Base-by-base conservation (phyloP, 192 early-diverging fungal genomes). In the Pilobolus umbonatus region DNA sequence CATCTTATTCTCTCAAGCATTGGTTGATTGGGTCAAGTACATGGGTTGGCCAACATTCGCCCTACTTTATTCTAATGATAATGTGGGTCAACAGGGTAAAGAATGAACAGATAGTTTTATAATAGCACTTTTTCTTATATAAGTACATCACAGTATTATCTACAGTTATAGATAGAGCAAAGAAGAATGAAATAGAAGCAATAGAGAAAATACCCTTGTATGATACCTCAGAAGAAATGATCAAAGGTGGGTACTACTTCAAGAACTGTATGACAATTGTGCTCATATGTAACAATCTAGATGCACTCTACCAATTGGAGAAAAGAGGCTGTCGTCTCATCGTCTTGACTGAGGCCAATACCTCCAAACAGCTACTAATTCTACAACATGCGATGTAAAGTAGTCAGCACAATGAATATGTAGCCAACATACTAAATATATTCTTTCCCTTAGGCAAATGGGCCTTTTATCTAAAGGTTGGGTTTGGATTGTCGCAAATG, bases 31-130 rank as follows among this genome's bases (percentile, higher is more conserved):
- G 55, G 38, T 68, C 15, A 7, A 58, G 4, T 8, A 57, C 12
- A 68, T 68, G 67, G 34, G 48, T 26, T 68, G 67, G 67, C 6
- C 30, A 8, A 39, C 29, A 29, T 68, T 56, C 40, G 53, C 60
- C n/a, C 32, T 68, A 11, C 15, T 68, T 14, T 62, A 68, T 35
- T 42, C 60, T 14, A 52, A 68, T 15, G 60, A 62, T 48, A 26
- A 48, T 22, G 55, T 62, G 10, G 67, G 67, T 15, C 46, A 45
- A 51, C 55, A 60, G 58, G 34, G 67, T 68, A 49, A 30, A 15
- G 14, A 42, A 17, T 4, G 2, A 3, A 42, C 5, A 15, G 19
- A 42, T 12, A 42, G 19, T 12, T 4, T 17, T 3, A 15, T 11
- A 3, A 7, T 15, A 2, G 5, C 19, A 42, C 0, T 12, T 42